Percentiles rank a stretch among this genome's conserved stretches.
phyloP scores from a whole-genome alignment of 2,329 filamentous ascomycete genomes.

The Epichloe elymi region DNA sequence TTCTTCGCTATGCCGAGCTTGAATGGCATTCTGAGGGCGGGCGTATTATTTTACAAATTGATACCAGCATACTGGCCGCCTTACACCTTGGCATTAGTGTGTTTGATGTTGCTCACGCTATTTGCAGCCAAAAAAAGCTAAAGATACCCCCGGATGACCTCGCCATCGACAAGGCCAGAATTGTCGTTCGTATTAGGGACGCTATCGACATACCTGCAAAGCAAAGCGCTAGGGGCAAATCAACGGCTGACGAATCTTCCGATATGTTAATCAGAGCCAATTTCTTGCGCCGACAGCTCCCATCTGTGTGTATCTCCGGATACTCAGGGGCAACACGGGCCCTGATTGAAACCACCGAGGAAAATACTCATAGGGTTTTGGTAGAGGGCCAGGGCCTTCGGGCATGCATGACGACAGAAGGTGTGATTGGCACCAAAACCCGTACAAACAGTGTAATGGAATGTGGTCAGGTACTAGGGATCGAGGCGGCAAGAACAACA shows the following conservation, averaged over 20 bases:
- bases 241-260: constrained; percentile 26
- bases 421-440: constrained; percentile 65
- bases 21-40: constrained; percentile 69
- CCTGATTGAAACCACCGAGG: constrained; percentile 72
- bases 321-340: constrained; percentile 77
- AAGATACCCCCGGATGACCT: constrained; percentile 59
- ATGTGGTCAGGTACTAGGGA: constrained; percentile 72
- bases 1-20: constrained; percentile 71
- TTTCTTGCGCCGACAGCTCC: constrained; percentile 69
- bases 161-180: constrained; percentile 43
- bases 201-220: constrained; percentile 35
- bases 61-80: constrained; percentile 63
- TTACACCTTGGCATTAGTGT: constrained; percentile 71
- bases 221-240: constrained; percentile 33
- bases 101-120: constrained; percentile 60
- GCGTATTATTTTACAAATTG: constrained; percentile 70
- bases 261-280: constrained; percentile 65
- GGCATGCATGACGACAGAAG: constrained; percentile 84
- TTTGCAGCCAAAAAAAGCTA: constrained; percentile 66
- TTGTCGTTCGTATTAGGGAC: constrained; percentile 60
- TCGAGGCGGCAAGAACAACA: constrained; percentile 82
- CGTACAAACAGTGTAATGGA: constrained; percentile 86
- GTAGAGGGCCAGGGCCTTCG: constrained; percentile 91
- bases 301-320: constrained; percentile 75
- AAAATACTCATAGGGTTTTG: constrained; percentile 57